Base-by-base conservation (phyloP, 257 asterid genomes). In the Gentiana macrophylla region DNA sequence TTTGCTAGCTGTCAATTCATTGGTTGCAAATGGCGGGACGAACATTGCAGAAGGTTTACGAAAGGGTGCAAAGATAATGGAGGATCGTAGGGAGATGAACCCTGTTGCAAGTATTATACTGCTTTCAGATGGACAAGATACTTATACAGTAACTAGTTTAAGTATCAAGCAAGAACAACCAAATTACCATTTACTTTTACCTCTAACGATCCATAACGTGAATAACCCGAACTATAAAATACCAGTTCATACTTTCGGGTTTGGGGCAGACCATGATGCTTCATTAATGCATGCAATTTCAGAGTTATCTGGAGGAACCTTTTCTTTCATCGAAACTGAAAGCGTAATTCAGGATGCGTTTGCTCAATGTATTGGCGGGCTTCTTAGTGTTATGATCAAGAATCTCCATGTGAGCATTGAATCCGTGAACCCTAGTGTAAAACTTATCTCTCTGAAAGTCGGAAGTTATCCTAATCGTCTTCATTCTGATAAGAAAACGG, bases 321-420 rank as follows among this genome's bases (percentile, higher is more conserved):
- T 92, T 66, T 92, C 99, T 36, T 92, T 92, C 75, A 92, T 92
- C 9, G 99, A 92, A 74, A 80, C 95, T 1, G 99, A 92, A 71
- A 76, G 94, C 15, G 94, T 77, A n/a, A 92, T 92, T 49, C 99
- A 92, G 74, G 95, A 92, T 56, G 99, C 99, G 1, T 92, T 92
- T 65, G 99, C 99, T 9, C 99, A 92, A 72, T 92, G 99, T 75
- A 92, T 92, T 45, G 99, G 97, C 1, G 99, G 99, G 43, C 91
- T 92, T 55, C 67, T 92, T 72, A 92, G 99, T 53, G 97, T 92
- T 15, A 86, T 86, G 49, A 94, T 92, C 48, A 92, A 92, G 77
- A 86, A 83, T 67, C 62, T 92, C 54, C 82, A 66, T 6, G 65
- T 92, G 32, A 64, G 35, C 47, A 71, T 92, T 0, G 94, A 83